Conservation (phyloP, 2,329 filamentous ascomycete genomes). For the Alternaria sp. region DNA sequence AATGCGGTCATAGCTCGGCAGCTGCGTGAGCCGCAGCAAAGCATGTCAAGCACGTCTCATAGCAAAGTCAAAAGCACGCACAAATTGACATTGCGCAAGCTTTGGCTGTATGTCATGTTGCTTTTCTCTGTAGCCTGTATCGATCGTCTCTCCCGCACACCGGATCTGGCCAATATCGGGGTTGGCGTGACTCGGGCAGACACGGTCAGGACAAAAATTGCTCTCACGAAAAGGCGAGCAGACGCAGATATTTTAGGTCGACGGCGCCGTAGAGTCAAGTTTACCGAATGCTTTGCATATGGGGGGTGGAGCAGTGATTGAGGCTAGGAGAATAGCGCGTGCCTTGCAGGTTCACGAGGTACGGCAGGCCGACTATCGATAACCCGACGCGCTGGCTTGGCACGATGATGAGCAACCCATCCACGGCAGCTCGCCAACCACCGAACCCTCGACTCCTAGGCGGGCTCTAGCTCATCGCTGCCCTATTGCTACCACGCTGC, state of each 20-base stretch:
- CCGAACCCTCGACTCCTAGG: constrained; percentile 13
- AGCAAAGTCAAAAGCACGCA: not conserved
- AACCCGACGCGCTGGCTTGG: constrained; percentile 21
- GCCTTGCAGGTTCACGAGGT: constrained; percentile 16
- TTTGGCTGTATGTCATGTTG: not conserved
- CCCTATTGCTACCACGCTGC: constrained; percentile 13
- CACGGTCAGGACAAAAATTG: not conserved
- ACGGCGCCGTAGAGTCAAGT: not conserved
- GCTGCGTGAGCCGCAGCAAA: constrained; percentile 6
- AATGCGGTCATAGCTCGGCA: constrained; percentile 32
- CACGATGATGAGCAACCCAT: constrained; percentile 9
- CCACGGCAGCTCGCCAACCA: constrained; percentile 9
- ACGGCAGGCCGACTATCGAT: constrained; percentile 25
- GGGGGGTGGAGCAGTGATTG: not conserved
- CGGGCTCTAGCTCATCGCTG: constrained; percentile 11
- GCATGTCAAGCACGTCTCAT: not conserved
- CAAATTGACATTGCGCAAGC: not conserved
- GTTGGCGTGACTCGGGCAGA: not conserved
- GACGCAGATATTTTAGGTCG: not conserved
- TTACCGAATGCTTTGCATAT: constrained; percentile 1
- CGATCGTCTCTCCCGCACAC: not conserved
- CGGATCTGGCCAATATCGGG: not conserved
- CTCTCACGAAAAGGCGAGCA: too few relatives aligned
- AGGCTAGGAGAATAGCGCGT: constrained; percentile 11
- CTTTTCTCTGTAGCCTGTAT: not conserved